phyloP scores from a whole-genome alignment of 2,329 filamentous ascomycete genomes.

The Xylariaceae sp. region DNA sequence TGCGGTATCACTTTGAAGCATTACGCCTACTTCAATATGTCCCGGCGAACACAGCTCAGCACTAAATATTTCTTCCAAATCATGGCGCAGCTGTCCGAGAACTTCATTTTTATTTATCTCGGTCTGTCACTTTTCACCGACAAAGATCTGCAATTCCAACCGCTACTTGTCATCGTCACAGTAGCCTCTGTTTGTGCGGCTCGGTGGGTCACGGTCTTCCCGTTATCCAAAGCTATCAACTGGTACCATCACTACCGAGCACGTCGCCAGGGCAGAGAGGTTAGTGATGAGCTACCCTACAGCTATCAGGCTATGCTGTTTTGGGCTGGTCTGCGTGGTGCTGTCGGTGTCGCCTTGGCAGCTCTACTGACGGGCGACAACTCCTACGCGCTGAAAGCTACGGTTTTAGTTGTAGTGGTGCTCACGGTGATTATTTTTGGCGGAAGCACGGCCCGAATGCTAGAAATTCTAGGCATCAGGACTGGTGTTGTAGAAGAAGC shows the following conservation, averaged over 20 bases:
- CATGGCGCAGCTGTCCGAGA: slow-evolving; percentile 90
- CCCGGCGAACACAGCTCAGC: slow-evolving; percentile 88
- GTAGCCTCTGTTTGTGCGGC: slow-evolving; percentile 87
- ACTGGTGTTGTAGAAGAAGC: slow-evolving; percentile 96
- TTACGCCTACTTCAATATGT: slow-evolving; percentile 99
- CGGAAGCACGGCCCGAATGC: slow-evolving; percentile 93
- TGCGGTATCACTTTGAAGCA: slow-evolving; percentile 98
- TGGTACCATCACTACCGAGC: slow-evolving; percentile 86
- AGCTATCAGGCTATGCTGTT: slow-evolving; percentile 99
- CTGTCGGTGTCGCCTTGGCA: slow-evolving; percentile 90
- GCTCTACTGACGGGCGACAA: slow-evolving; percentile 81
- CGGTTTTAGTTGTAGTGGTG: slow-evolving; percentile 95
- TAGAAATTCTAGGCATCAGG: slow-evolving; percentile 93
- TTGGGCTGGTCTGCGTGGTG: slow-evolving; percentile 93
- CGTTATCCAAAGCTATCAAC: slow-evolving; percentile 83
- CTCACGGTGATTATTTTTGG: slow-evolving; percentile 98
- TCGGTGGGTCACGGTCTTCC: slow-evolving; percentile 91
- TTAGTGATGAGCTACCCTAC: slow-evolving; percentile 82
- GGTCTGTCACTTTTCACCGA: slow-evolving; percentile 94
- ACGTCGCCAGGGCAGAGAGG: slow-evolving; percentile 65
- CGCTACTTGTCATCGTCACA: slow-evolving; percentile 89
- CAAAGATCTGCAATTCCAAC: slow-evolving; percentile 80
- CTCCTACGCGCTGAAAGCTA: slow-evolving; percentile 77
- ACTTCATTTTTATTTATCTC: slow-evolving; percentile 99
- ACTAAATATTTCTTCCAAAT: slow-evolving; percentile 98